These are phyloP conservation scores for Penicillium turbatum DNA, from an alignment of 495 filamentous ascomycete species.

Conservation along the genomic window DNA sequence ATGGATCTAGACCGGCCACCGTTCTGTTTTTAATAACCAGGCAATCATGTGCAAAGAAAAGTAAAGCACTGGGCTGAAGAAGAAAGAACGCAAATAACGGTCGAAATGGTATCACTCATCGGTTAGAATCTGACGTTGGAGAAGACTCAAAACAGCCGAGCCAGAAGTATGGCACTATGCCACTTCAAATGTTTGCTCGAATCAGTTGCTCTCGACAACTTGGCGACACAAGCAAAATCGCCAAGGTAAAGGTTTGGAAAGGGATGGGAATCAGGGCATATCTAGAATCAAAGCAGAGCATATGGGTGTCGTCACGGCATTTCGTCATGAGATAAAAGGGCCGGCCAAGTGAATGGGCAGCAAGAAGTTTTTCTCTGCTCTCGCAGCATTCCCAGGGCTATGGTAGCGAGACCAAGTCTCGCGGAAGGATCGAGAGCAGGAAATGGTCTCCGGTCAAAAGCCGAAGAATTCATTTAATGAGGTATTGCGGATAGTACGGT, in stretches of 20 bases:
- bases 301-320: constrained; percentile 31
- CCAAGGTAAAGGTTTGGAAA: constrained; percentile 5
- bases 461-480: constrained; percentile 24
- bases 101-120: background rate
- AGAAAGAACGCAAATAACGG: background rate
- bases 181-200: background rate
- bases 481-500: constrained; percentile 30
- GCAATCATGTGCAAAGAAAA: constrained; percentile 13
- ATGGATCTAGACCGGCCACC: constrained; percentile 13
- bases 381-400: background rate
- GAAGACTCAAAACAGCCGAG: background rate
- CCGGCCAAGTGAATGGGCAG: constrained; percentile 2
- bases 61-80: constrained; percentile 2
- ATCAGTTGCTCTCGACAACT: background rate
- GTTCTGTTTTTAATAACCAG: constrained; percentile 15
- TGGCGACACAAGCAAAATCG: background rate
- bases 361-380: background rate
- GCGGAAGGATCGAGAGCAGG: background rate
- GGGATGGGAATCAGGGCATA: constrained; percentile 8
- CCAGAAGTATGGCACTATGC: background rate
- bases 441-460: background rate
- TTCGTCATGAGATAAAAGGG: constrained; percentile 31
- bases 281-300: constrained; percentile 24
- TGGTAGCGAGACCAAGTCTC: background rate
- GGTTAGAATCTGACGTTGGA: background rate